phyloP scores from a whole-genome alignment of 2,329 filamentous ascomycete species.

The Microdochium paspali region DNA sequence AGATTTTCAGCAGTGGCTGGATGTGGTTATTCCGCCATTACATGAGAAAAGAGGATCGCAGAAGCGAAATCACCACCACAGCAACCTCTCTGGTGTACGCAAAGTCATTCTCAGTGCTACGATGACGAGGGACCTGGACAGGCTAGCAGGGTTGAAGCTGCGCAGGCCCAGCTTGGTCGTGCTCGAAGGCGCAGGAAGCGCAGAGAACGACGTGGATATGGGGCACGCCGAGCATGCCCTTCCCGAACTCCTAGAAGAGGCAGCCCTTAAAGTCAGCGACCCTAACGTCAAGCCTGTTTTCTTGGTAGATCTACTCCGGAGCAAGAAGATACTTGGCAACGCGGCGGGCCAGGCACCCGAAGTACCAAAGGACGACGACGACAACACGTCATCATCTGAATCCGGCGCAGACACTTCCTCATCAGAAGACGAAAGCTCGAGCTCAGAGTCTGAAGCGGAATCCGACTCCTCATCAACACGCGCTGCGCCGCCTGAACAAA shows the following conservation, averaged over 20 bases:
- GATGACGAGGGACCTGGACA: conserved; percentile 77
- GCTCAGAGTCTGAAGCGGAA: conserved; percentile 22
- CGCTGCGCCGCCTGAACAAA: conserved; percentile 3
- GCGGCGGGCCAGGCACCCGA: conserved; percentile 7
- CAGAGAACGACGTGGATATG: conserved; percentile 26
- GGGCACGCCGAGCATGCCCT: conserved; percentile 40
- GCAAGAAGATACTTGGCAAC: conserved; percentile 32
- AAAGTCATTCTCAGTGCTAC: conserved; percentile 89
- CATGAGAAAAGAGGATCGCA: conserved; percentile 35
- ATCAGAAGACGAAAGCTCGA: conserved; percentile 9
- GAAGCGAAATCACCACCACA: conserved; percentile 42
- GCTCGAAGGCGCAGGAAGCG: conserved; percentile 45
- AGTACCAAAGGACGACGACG: conserved; percentile 15
- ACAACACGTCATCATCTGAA: conserved; percentile 23
- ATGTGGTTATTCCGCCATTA: conserved; percentile 57
- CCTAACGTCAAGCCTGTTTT: conserved; percentile 71
- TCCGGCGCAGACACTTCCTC: conserved; percentile 4
- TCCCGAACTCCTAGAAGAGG: conserved; percentile 54
- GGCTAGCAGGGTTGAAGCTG: conserved; percentile 65
- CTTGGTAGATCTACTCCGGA: conserved; percentile 65
- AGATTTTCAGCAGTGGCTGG: conserved; percentile 86
- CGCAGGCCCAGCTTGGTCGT: conserved; percentile 67
- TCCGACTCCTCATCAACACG: conserved; percentile 21
- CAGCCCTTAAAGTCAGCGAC: conserved; percentile 59
- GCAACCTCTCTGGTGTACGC: conserved; percentile 46